A percentile compares a stretch with the other conserved stretches of the same genome.
phyloP scores from a whole-genome alignment of 306 rosid species.

The Erythrophleum fordii region DNA sequence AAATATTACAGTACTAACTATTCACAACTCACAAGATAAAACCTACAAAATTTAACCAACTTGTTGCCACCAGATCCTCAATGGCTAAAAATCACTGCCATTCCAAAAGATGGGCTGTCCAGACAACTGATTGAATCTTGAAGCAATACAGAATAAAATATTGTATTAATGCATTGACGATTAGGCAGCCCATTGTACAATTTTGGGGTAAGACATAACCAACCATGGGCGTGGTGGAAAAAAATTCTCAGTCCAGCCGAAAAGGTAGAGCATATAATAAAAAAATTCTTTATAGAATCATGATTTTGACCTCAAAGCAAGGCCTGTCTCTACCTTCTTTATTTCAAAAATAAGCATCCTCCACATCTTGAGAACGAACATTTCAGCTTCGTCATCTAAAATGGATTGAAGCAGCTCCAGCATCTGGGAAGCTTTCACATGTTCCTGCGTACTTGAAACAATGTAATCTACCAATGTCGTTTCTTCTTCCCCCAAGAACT shows the following conservation, averaged over 20 bases:
- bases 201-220: constrained; percentile 22
- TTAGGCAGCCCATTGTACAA: constrained; percentile 38
- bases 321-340: constrained; percentile 94
- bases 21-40: not conserved
- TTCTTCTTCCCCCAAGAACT: constrained; percentile 97
- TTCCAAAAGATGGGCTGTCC: constrained; percentile 29
- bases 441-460: constrained; percentile 92
- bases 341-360: constrained; percentile 99
- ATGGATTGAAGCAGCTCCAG: constrained; percentile 91
- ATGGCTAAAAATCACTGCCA: not conserved
- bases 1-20: not conserved
- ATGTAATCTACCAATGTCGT: constrained; percentile 90
- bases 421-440: constrained; percentile 93
- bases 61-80: constrained; percentile 36
- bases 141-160: constrained; percentile 39
- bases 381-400: constrained; percentile 98
- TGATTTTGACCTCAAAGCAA: constrained; percentile 66
- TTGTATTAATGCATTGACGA: constrained; percentile 18
- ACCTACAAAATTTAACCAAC: not conserved
- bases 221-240: constrained; percentile 8
- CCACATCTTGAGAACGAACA: constrained; percentile 99
- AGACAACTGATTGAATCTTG: constrained; percentile 31
- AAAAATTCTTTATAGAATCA: constrained; percentile 9
- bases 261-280: constrained; percentile 9
- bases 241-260: constrained; percentile 29